Evolutionary conservation across 1,139 yeast genomes (phyloP).

Genomic region (Yarrowia galli): DNA sequence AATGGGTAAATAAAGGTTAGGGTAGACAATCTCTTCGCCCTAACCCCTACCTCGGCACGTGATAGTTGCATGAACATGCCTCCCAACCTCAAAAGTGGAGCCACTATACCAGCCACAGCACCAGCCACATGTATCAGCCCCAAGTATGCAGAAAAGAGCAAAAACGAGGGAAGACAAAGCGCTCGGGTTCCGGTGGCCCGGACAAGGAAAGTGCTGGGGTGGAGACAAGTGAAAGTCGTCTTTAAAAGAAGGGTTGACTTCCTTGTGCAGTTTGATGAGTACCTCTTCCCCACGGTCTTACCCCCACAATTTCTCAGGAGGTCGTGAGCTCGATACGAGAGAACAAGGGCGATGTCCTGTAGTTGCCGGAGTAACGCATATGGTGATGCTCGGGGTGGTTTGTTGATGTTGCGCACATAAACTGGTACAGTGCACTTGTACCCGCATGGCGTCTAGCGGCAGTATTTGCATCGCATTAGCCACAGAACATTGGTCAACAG

Average conservation of each 20-base stretch:
- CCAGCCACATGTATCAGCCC: constrained; percentile 16
- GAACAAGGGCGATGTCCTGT: not conserved
- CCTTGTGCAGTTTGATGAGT: not conserved
- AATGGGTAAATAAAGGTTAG: constrained; percentile 34
- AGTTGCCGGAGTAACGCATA: not conserved
- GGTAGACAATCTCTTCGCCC: constrained; percentile 3
- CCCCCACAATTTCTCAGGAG: not conserved
- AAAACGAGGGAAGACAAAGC: not conserved
- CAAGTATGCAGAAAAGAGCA: not conserved
- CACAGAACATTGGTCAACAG: not conserved
- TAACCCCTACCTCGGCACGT: constrained; percentile 9
- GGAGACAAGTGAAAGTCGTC: not conserved
- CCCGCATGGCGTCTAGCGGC: not conserved
- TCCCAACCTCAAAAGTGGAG: constrained; percentile 16
- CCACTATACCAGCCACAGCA: constrained; percentile 19
- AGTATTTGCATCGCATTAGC: not conserved
- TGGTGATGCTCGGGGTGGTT: not conserved
- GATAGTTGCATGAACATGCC: not conserved
- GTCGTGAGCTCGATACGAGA: not conserved
- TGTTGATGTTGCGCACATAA: not conserved
- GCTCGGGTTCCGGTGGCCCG: constrained; percentile 8
- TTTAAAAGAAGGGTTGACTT: not conserved
- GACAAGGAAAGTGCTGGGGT: not conserved
- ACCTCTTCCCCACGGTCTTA: not conserved
- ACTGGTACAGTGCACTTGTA: not conserved